These are phyloP conservation scores for Microbotryum intermedium DNA, from an alignment of 1,284 basidiomycete genomes.

Conservation along the genomic window DNA sequence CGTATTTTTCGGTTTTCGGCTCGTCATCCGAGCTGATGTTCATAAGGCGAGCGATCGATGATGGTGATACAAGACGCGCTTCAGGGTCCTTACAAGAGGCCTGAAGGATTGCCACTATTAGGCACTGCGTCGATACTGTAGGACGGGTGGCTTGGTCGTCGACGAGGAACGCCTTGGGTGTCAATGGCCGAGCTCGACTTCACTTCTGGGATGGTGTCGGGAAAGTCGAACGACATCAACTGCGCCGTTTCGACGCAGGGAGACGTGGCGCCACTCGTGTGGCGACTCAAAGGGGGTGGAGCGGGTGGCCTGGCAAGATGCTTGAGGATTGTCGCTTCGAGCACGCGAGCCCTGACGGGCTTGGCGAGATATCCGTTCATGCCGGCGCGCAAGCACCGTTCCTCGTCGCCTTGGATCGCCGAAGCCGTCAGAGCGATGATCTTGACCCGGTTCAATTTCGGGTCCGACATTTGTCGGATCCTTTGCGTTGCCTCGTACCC, in stretches of 20 bases:
- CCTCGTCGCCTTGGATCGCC: constrained; percentile 30
- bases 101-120: too few species aligned
- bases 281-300: not conserved
- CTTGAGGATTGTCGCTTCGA: not conserved
- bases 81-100: too few species aligned
- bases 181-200: too few species aligned
- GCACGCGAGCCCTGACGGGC: constrained; percentile 14
- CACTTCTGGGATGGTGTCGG: not conserved
- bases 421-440: constrained; percentile 32
- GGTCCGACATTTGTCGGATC: constrained; percentile 15
- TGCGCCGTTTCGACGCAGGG: not conserved
- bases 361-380: constrained; percentile 31
- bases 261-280: not conserved
- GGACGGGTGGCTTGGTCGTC: too few species aligned
- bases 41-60: too few species aligned
- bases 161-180: too few species aligned
- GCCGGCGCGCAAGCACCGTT: constrained; percentile 25
- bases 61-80: too few species aligned
- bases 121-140: too few species aligned
- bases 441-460: constrained; percentile 9
- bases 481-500: constrained; percentile 28
- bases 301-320: not conserved
- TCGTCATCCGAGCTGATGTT: too few species aligned
- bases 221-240: not conserved
- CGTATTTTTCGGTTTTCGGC: too few species aligned